These are phyloP conservation scores for Chlamydomonas sp. DNA, from an alignment of 139 green algal species.

Conservation along the genomic window DNA sequence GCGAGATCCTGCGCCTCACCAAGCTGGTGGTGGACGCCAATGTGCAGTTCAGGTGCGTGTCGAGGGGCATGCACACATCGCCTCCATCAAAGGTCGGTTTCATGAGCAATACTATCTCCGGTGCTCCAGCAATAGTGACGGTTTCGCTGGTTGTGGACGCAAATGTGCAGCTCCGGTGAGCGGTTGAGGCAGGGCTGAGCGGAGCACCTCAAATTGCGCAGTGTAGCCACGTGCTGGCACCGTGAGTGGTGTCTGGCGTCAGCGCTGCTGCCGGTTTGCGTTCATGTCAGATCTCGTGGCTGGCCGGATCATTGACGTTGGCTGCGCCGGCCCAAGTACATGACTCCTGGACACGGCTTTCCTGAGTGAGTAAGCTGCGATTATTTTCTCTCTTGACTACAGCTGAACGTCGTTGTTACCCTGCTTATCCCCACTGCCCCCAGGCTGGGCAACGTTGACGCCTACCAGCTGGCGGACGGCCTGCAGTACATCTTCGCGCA, in stretches of 20 bases:
- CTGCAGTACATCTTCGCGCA: slow-evolving; percentile 99
- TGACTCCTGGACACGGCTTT: not conserved
- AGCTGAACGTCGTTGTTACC: no score
- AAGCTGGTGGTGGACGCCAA: slow-evolving; percentile 98
- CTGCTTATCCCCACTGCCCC: not conserved
- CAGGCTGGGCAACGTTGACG: slow-evolving; percentile 98
- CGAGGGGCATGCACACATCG: not conserved
- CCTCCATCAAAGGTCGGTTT: not conserved
- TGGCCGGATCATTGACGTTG: no score
- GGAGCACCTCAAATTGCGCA: no score
- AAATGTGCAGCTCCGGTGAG: slow-evolving; percentile 90
- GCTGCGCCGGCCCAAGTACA: no score
- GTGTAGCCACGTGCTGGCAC: no score
- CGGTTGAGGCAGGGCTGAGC: not conserved
- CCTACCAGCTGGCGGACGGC: slow-evolving; percentile 98
- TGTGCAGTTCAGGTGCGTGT: slow-evolving; percentile 87
- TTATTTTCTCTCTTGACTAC: no score
- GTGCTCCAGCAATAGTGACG: not conserved
- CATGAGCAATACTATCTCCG: not conserved
- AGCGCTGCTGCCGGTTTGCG: no score
- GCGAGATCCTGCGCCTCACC: slow-evolving; percentile 98
- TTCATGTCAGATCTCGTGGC: no score
- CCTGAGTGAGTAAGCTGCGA: not conserved
- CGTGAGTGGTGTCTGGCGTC: no score
- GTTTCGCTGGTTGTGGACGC: slow-evolving; percentile 89